These are phyloP conservation scores for Cryphonectria carpinicola DNA, from an alignment of 2,329 filamentous ascomycete genomes.

Conservation along the genomic window DNA sequence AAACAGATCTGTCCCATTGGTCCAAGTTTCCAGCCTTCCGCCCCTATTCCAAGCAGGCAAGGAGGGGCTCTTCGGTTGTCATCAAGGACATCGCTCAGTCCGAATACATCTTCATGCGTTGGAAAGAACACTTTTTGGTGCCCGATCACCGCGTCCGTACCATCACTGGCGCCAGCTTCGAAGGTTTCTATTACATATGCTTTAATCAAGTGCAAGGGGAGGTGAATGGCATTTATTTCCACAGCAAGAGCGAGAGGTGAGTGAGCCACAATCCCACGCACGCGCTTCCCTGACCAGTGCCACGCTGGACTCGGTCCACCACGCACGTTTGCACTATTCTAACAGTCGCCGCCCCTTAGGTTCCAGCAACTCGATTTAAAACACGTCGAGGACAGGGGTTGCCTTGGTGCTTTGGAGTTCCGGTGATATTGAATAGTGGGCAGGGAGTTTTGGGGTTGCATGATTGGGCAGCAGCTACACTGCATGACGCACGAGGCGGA, in stretches of 20 bases:
- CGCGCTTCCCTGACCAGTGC: not conserved
- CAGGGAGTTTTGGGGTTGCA: constrained; percentile 19
- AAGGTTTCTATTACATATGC: constrained; percentile 99
- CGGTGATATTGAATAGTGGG: constrained; percentile 36
- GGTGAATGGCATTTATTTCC: constrained; percentile 95
- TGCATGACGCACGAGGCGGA: constrained; percentile 21
- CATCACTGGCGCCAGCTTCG: constrained; percentile 93
- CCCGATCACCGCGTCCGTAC: constrained; percentile 91
- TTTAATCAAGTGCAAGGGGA: constrained; percentile 90
- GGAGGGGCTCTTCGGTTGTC: constrained; percentile 56
- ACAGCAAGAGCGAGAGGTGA: constrained; percentile 96
- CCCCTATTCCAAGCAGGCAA: constrained; percentile 66
- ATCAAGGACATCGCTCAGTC: constrained; percentile 75
- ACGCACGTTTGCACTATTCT: constrained; percentile 14
- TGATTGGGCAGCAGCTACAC: constrained; percentile 6
- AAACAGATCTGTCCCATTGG: constrained; percentile 93
- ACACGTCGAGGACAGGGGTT: constrained; percentile 83
- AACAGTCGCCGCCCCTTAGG: constrained; percentile 47
- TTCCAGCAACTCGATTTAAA: constrained; percentile 93
- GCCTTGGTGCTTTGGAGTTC: constrained; percentile 87
- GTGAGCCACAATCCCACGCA: constrained; percentile 40
- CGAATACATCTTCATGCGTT: constrained; percentile 96
- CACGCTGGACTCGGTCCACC: not conserved
- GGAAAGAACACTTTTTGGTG: constrained; percentile 98
- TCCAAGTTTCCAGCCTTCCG: constrained; percentile 85